Percentiles rank a stretch among this genome's conserved stretches.
Evolutionary conservation across 345 rosid species (phyloP).

Genomic region (Iberis pinnata): DNA sequence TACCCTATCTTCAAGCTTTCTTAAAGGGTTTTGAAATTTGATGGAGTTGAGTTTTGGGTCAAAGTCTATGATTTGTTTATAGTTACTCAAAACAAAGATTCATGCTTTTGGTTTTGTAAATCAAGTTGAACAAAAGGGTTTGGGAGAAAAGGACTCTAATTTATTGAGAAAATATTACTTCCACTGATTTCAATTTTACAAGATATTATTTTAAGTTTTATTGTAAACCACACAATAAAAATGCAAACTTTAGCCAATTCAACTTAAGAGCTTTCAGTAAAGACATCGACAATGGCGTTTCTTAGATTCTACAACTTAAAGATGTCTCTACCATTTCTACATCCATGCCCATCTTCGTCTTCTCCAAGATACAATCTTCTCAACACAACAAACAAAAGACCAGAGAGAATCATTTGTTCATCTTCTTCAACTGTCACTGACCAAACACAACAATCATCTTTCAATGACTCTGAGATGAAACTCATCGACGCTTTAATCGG

Average conservation of each 20-base stretch:
- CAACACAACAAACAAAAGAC: background rate
- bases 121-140: no score
- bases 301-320: conserved; percentile 17
- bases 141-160: no score
- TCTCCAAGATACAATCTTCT: conserved; percentile 15
- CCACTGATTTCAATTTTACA: no score
- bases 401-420: conserved; percentile 9
- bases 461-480: conserved; percentile 57
- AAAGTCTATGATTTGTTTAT: no score
- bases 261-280: background rate
- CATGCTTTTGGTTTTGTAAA: no score
- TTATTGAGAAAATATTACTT: no score
- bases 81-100: no score
- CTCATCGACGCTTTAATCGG: conserved; percentile 81
- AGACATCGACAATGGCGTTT: conserved; percentile 19
- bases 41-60: no score
- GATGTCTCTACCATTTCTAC: conserved; percentile 22
- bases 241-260: background rate
- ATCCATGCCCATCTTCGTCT: conserved; percentile 22
- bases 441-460: conserved; percentile 34
- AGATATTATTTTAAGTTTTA: no score
- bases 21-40: no score
- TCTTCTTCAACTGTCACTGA: conserved; percentile 28
- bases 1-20: no score
- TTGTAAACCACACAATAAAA: conserved; percentile 31